Conservation (phyloP, 768 basidiomycete genomes). For the Leucosporidium yakuticum region DNA sequence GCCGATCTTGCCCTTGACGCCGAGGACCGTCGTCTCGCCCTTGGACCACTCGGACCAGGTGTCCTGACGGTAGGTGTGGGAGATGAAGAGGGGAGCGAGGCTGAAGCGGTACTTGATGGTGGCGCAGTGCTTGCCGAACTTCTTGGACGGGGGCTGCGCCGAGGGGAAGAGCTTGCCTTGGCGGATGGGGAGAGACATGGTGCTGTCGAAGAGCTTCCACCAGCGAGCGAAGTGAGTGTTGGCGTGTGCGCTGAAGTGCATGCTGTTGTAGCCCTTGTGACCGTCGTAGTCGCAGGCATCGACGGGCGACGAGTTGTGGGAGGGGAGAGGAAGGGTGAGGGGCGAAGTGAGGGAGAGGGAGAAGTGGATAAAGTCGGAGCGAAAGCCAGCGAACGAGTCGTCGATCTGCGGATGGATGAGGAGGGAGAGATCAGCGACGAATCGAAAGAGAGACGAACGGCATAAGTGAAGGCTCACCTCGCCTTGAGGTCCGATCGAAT, state of each 20-base stretch:
- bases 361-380: constrained; percentile 89
- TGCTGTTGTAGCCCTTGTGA: constrained; percentile 40
- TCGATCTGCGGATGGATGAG: constrained; percentile 20
- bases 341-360: constrained; percentile 71
- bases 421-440: constrained; percentile 12
- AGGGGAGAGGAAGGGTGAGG: constrained; percentile 18
- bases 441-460: not conserved
- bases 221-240: constrained; percentile 89
- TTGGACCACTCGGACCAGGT: constrained; percentile 70
- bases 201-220: constrained; percentile 78
- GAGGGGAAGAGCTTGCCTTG: constrained; percentile 76
- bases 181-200: constrained; percentile 72
- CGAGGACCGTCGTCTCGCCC: constrained; percentile 72
- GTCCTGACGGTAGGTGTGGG: constrained; percentile 81
- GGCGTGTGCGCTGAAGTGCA: constrained; percentile 77
- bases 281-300: constrained; percentile 13
- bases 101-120: constrained; percentile 85
- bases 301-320: constrained; percentile 1
- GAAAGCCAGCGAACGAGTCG: constrained; percentile 81
- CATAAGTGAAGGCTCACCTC: constrained; percentile 21
- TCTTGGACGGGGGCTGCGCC: constrained; percentile 64
- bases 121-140: constrained; percentile 78
- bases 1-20: constrained; percentile 74
- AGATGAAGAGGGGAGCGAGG: constrained; percentile 69
- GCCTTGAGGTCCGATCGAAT: constrained; percentile 30